Evolutionary conservation across 192 early-diverging fungal species (phyloP), one percentile per base, ranked within the genome.

Genomic region (Rhizoclosmatium globosum): DNA sequence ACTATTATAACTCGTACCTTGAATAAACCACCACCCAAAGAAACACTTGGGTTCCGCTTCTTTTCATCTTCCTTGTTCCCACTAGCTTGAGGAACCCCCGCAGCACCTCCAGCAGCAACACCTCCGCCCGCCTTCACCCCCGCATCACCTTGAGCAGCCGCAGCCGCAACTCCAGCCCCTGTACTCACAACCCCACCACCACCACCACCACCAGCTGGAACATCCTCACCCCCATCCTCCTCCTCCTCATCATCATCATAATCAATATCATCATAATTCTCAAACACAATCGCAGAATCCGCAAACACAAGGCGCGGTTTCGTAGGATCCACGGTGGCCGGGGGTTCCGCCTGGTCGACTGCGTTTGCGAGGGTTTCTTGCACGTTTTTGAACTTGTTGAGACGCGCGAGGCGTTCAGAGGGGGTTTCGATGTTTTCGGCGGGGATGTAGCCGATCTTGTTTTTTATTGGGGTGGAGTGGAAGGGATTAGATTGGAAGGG

Each of bases 351-450:
- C 11, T 11, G n/a, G 23, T 74, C 72, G 7, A 21, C 17, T 13
- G 72, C 15, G 38, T 60, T 74, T 1, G 43, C 72, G 0, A 74
- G 72, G 9, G 60, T 74, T 47, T 74, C 72, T 68, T 90, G 85
- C 2, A 95, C 89, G 84, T 95, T 95, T 44, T 88, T 80, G 68
- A 88, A 85, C 75, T 92, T 92, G 79, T 95, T 94, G 45, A 95
- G 79, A 47, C 94, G 86, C 11, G 93, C 94, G 48, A 95, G 74
- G 43, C 93, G 87, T 76, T 95, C 94, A 79, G 85, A 92, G 0
- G 94, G 94, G 2, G 93, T 95, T 89, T 95, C 94, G 47, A 95
- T 91, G 74, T 95, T 94, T 77, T 96, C 94, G 2, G 94, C 94
- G 39, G 94, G 94, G 65, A 96, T 94, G 79, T 96, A 96, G 17